These are phyloP conservation scores for Fusarium denticulatum DNA, from an alignment of 2,329 filamentous ascomycete species.

Conservation along the genomic window DNA sequence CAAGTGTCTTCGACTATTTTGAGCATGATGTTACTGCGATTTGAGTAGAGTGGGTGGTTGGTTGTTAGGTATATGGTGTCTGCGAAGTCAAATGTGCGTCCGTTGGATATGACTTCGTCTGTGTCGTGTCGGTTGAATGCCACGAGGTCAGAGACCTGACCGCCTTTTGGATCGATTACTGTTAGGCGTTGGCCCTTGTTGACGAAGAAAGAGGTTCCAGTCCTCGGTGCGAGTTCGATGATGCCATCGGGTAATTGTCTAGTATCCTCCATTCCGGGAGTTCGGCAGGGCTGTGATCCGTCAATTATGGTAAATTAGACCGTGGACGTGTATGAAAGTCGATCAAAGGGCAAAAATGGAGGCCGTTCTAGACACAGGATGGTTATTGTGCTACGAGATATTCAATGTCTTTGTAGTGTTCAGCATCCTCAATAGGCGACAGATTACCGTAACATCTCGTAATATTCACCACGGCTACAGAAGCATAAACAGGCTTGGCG, in stretches of 20 bases:
- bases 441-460: background rate
- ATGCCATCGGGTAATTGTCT: background rate
- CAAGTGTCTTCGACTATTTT: background rate
- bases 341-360: background rate
- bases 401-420: background rate
- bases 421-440: rapidly evolving
- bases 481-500: rapidly evolving
- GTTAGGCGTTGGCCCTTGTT: background rate
- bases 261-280: background rate
- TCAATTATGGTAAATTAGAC: background rate
- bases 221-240: background rate
- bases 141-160: background rate
- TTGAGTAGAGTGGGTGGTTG: background rate
- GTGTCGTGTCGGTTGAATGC: background rate
- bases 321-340: background rate
- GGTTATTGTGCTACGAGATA: background rate
- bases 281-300: background rate
- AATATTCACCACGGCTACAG: background rate
- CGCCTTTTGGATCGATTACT: background rate
- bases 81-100: background rate
- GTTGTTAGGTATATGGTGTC: background rate
- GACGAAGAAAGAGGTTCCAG: background rate
- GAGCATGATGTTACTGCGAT: background rate
- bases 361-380: rapidly evolving
- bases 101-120: background rate